Evolutionary conservation across 2,329 filamentous ascomycete species (phyloP).

Genomic region (Ophiostoma sp.): DNA sequence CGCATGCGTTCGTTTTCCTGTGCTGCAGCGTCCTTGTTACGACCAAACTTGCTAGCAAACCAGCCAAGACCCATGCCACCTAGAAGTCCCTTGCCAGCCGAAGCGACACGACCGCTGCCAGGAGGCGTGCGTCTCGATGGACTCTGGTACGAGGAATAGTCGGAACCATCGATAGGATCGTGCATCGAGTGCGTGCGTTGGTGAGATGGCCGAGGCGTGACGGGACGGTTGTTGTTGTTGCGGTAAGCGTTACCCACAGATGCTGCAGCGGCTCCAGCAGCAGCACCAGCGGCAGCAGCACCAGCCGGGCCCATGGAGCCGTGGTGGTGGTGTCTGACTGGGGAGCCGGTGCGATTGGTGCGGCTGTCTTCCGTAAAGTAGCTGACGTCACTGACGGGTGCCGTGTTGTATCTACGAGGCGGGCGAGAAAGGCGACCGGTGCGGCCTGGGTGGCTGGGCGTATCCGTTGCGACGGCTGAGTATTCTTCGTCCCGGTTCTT

Average conservation of each 20-base stretch:
- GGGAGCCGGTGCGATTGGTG: constrained; percentile 42
- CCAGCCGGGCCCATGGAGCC: background rate
- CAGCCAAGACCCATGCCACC: constrained; percentile 68
- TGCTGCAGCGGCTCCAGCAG: constrained; percentile 41
- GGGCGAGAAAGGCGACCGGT: constrained; percentile 35
- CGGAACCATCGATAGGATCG: constrained; percentile 52
- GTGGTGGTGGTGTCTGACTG: constrained; percentile 36
- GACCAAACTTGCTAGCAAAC: constrained; percentile 64
- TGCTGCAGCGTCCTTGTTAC: constrained; percentile 47
- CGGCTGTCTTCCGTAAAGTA: constrained; percentile 37
- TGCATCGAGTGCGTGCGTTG: constrained; percentile 44
- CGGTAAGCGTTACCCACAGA: constrained; percentile 42
- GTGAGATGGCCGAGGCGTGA: constrained; percentile 51
- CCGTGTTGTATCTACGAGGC: constrained; percentile 31
- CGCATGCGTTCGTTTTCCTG: constrained; percentile 50
- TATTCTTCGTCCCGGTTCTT: constrained; percentile 55
- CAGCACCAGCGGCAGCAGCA: constrained; percentile 28
- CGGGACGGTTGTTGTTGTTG: constrained; percentile 39
- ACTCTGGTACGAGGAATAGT: constrained; percentile 62
- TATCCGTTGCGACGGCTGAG: constrained; percentile 63
- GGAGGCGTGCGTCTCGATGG: constrained; percentile 57
- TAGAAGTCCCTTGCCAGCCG: constrained; percentile 57
- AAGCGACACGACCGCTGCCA: constrained; percentile 41
- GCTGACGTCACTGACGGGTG: constrained; percentile 52
- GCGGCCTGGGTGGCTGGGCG: constrained; percentile 51